Evolutionary conservation across 2,329 filamentous ascomycete genomes (phyloP).

Genomic region (Annulohypoxylon truncatum): DNA sequence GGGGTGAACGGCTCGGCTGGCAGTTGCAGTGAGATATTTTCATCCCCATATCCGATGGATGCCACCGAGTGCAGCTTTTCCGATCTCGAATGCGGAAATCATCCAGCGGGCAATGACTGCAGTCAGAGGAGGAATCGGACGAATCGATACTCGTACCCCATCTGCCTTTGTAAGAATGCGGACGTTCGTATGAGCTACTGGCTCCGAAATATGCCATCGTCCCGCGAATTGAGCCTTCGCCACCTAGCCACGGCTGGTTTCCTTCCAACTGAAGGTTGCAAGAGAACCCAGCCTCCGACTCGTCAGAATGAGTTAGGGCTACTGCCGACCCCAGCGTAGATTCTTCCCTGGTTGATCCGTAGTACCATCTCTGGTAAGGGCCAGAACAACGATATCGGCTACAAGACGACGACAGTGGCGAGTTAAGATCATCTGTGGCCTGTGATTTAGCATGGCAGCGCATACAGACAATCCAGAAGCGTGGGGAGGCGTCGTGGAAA

Average conservation of each 20-base stretch:
- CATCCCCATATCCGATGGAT: neutral
- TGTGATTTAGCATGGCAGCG: conserved; percentile 30
- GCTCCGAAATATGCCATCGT: conserved; percentile 15
- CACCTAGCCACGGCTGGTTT: conserved; percentile 29
- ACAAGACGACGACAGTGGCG: conserved; percentile 29
- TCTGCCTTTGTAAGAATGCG: conserved; percentile 22
- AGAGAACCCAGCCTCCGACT: conserved; percentile 45
- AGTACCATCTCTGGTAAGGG: conserved; percentile 44
- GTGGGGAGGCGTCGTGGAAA: conserved; percentile 34
- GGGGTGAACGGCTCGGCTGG: neutral
- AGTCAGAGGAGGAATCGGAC: conserved; percentile 1
- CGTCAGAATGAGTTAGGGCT: conserved; percentile 41
- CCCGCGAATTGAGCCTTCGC: conserved; percentile 27
- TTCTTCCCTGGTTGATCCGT: conserved; percentile 34
- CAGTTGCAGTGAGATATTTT: neutral
- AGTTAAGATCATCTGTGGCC: conserved; percentile 19
- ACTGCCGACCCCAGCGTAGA: conserved; percentile 27
- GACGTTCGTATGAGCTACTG: conserved; percentile 24
- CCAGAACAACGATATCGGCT: conserved; percentile 32
- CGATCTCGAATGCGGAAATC: neutral
- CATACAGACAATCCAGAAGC: conserved; percentile 42
- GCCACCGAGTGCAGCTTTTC: conserved; percentile 5
- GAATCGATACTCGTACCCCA: conserved; percentile 29
- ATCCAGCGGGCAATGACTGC: neutral
- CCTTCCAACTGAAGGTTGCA: conserved; percentile 25